Evolutionary conservation across 805 yeast species (phyloP).

Genomic region (Cyberlindnera maclurae): DNA sequence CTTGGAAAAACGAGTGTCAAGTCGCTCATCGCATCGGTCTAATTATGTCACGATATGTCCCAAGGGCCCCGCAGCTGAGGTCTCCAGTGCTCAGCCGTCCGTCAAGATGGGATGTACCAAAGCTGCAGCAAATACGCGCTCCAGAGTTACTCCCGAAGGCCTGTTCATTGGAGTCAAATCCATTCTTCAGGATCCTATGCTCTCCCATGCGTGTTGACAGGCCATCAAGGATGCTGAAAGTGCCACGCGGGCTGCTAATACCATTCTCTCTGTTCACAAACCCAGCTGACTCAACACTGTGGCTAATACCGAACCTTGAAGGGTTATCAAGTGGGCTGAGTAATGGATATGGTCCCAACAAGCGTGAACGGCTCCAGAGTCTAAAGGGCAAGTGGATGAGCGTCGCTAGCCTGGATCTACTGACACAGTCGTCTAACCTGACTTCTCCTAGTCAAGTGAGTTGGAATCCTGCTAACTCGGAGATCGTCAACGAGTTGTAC

Average conservation of each 20-base stretch:
- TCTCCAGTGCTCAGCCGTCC: constrained; percentile 10
- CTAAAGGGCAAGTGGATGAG: constrained; percentile 3
- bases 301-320: constrained; percentile 9
- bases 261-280: constrained; percentile 4
- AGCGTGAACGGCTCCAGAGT: neutral
- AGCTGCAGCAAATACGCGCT: too few relatives aligned
- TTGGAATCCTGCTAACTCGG: constrained; percentile 5
- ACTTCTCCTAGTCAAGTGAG: constrained; percentile 4
- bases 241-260: constrained; percentile 6
- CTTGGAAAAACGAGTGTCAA: too few relatives aligned
- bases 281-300: constrained; percentile 3
- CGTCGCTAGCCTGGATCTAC: constrained; percentile 9
- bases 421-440: constrained; percentile 3
- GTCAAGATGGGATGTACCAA: too few relatives aligned
- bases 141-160: too few relatives aligned
- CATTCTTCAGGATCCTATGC: constrained; percentile 32
- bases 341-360: constrained; percentile 8
- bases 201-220: constrained; percentile 39
- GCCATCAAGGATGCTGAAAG: constrained; percentile 24
- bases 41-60: constrained; percentile 8
- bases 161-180: constrained; percentile 20
- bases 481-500: constrained; percentile 8
- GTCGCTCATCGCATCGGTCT: constrained; percentile 1
- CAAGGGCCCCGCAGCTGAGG: constrained; percentile 4
- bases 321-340: constrained; percentile 2